Evolutionary conservation across 768 basidiomycete genomes (phyloP).

Genomic region (Phaeolepiota aurea): DNA sequence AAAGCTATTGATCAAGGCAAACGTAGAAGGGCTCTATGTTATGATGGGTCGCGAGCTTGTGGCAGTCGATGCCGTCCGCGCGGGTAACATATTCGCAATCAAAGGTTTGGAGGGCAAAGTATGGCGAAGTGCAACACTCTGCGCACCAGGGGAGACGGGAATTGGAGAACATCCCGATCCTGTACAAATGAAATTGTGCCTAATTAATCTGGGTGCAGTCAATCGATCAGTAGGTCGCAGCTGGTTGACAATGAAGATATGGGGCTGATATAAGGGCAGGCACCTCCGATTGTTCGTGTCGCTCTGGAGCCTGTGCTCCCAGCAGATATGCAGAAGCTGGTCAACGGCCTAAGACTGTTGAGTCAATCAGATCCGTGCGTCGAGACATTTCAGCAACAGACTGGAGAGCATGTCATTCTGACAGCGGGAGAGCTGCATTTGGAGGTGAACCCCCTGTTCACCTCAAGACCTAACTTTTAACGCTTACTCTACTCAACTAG

Average conservation of each 20-base stretch:
- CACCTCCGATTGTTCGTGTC: conserved; percentile 88
- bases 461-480: background rate
- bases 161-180: conserved; percentile 22
- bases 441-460: conserved; percentile 47
- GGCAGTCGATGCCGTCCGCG: conserved; percentile 69
- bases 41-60: conserved; percentile 99
- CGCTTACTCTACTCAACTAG: conserved; percentile 26
- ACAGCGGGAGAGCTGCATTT: conserved; percentile 94
- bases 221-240: conserved; percentile 44
- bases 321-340: conserved; percentile 83
- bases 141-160: conserved; percentile 48
- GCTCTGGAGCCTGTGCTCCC: conserved; percentile 82
- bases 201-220: conserved; percentile 79
- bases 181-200: conserved; percentile 32
- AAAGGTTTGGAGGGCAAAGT: conserved; percentile 86
- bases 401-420: conserved; percentile 94
- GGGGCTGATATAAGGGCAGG: conserved; percentile 33
- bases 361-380: conserved; percentile 96
- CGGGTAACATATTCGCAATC: conserved; percentile 94
- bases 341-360: conserved; percentile 80
- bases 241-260: background rate
- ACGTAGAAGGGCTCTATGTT: conserved; percentile 75
- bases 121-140: conserved; percentile 85
- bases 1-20: conserved; percentile 49
- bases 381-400: conserved; percentile 94